Evolutionary conservation across 1,284 basidiomycete species (phyloP).

Genomic region (Vanrija humicola): DNA sequence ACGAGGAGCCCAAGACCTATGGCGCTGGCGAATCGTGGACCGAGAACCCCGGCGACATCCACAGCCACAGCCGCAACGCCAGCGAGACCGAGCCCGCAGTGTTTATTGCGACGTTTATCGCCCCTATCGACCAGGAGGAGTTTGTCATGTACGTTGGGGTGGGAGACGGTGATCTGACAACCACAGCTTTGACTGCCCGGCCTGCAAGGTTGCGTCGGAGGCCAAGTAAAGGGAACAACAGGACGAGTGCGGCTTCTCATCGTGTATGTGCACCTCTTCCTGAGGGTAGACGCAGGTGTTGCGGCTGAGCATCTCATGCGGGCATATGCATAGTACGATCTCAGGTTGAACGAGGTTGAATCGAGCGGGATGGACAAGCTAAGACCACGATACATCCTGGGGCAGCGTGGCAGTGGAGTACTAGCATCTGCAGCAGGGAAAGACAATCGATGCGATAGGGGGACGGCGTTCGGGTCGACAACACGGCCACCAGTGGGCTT

Average conservation of each 20-base stretch:
- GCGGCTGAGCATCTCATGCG: no score
- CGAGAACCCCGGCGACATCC: conserved; percentile 9
- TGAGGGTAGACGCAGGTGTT: no score
- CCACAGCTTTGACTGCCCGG: conserved; percentile 3
- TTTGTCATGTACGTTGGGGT: conserved; percentile 9
- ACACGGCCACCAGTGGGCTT: no score
- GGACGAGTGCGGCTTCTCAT: background rate
- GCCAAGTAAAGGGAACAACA: background rate
- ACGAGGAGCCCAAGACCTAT: conserved; percentile 4
- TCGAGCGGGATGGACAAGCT: no score
- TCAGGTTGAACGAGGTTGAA: no score
- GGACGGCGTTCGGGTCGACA: no score
- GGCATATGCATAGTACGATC: no score
- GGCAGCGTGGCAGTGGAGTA: no score
- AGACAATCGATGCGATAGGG: no score
- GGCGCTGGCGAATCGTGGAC: conserved; percentile 2
- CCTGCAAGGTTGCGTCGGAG: conserved; percentile 1
- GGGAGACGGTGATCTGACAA: background rate
- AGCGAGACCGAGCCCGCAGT: conserved; percentile 2
- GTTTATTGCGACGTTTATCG: conserved; percentile 5
- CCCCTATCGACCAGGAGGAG: conserved; percentile 6
- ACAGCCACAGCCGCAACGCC: conserved; percentile 3
- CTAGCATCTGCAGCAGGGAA: no score
- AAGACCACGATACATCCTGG: no score
- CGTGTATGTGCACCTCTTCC: no score